A percentile compares a stretch with the other conserved stretches of the same genome.
Evolutionary conservation across 2,329 filamentous ascomycete genomes (phyloP).

Genomic region (Colletotrichum viniferum): DNA sequence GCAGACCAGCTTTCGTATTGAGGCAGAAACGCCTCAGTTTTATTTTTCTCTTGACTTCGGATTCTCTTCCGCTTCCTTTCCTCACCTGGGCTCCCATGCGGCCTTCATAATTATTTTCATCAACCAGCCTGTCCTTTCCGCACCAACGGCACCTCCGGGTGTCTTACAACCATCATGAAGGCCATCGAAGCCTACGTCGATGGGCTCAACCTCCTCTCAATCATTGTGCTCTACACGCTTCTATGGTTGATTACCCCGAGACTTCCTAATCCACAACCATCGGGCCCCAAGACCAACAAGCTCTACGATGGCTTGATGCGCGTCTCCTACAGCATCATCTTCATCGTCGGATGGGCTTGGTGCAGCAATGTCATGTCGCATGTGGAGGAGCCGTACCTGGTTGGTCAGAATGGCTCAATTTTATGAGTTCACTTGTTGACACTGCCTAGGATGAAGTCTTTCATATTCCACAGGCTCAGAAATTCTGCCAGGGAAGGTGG

Average conservation of each 20-base stretch:
- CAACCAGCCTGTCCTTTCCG: background rate
- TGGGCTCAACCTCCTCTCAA: constrained; percentile 12
- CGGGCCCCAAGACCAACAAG: constrained; percentile 9
- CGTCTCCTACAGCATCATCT: constrained; percentile 24
- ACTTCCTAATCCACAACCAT: background rate
- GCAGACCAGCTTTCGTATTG: background rate
- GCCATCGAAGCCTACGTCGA: constrained; percentile 16
- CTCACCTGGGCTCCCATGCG: background rate
- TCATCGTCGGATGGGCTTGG: constrained; percentile 39
- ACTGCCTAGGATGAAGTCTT: constrained; percentile 76
- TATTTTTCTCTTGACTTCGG: background rate
- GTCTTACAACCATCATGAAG: constrained; percentile 4
- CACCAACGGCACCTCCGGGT: background rate
- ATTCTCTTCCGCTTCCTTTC: background rate
- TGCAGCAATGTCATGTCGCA: constrained; percentile 38
- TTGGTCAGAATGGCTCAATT: constrained; percentile 28
- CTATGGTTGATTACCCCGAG: constrained; percentile 8
- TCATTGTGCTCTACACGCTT: constrained; percentile 1
- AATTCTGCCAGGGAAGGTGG: constrained; percentile 79
- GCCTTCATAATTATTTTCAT: background rate
- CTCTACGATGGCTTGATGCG: constrained; percentile 16
- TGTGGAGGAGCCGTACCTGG: constrained; percentile 60
- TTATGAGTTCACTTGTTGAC: fast-evolving
- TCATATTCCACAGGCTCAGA: constrained; percentile 89
- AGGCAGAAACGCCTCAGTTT: background rate